Evolutionary conservation across 2,329 filamentous ascomycete species (phyloP), one percentile per base, ranked within the genome.

Genomic region (Fusarium poae): DNA sequence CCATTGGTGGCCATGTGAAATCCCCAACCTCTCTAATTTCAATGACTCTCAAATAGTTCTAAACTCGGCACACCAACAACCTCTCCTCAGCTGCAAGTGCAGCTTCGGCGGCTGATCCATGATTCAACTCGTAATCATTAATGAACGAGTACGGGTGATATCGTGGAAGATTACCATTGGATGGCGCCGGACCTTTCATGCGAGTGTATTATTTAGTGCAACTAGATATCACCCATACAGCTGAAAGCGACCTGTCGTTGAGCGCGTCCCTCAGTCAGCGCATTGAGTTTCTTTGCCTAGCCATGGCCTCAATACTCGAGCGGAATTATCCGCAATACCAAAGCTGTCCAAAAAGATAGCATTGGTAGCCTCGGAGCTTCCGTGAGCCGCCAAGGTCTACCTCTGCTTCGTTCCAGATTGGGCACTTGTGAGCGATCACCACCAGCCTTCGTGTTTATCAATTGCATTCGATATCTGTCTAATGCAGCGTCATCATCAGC

Each of bases 121-220:
- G 62, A 58, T 49, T 49, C 53, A 62, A 65, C 50, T 72, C 65
- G 73, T 71, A 70, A 71, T 68, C 57, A 74, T 59, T 69, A 67
- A 69, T 71, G 58, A 74, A 57, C 56, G 15, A 57, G 58, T 65
- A 65, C 51, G 52, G 49, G 37, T 64, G 64, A 70, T 72, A 69
- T 79, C 77, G 77, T 79, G 77, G 75, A 76, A 65, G 62, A 60
- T 44, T 43, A 65, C 57, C 62, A 79, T 79, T 78, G 76, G 76
- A 52, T 64, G 42, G 44, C 59, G 23, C 27, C 39, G 40, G 37
- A 53, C 35, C 25, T 46, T 49, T 74, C 71, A 67, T 76, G 72
- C 74, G 68, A 65, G 61, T 68, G 53, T 60, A 73, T 66, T 68
- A 73, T 72, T 68, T 70, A 74, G 72, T 72, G 72, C 60, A 67